Percentiles rank a stretch among this genome's conserved stretches.
These are phyloP conservation scores for Tieghemostelium lacteum DNA, from an alignment of 78 protist species.

Conservation along the genomic window DNA sequence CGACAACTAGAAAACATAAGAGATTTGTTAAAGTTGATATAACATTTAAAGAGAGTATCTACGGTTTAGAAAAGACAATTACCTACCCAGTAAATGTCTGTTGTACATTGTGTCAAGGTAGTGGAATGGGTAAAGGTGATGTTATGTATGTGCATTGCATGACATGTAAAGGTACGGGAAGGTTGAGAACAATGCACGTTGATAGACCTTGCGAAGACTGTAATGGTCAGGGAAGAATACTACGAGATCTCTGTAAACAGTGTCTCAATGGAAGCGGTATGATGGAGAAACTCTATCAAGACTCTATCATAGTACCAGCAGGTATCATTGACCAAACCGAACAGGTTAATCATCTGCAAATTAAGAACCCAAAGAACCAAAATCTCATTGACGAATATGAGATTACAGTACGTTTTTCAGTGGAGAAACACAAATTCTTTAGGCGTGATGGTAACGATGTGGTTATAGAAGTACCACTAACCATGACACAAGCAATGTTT, in stretches of 20 bases:
- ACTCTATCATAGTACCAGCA: conserved; percentile 52
- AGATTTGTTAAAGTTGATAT: not conserved
- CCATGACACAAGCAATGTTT: conserved; percentile 43
- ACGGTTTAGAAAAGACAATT: conserved; percentile 36
- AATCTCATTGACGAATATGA: conserved; percentile 11
- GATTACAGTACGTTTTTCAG: not conserved
- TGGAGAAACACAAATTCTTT: conserved; percentile 20
- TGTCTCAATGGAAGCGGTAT: not conserved
- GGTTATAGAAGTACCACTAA: not conserved
- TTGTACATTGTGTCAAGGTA: conserved; percentile 19
- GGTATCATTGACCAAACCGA: conserved; percentile 30
- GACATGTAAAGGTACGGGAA: conserved; percentile 21
- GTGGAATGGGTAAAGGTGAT: not conserved
- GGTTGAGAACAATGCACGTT: not conserved
- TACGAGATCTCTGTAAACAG: not conserved
- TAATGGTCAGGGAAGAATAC: not conserved
- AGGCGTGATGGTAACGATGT: conserved; percentile 23
- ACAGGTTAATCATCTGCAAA: not conserved
- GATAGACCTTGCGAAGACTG: conserved; percentile 22
- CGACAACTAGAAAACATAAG: no score
- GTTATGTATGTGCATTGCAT: conserved; percentile 2
- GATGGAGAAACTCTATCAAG: conserved; percentile 1
- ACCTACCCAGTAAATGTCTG: conserved; percentile 3
- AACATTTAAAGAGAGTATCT: conserved; percentile 30
- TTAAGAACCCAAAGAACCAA: conserved; percentile 4